Base-by-base conservation (phyloP, 139 green algal genomes). In the Eudorina sp. region DNA sequence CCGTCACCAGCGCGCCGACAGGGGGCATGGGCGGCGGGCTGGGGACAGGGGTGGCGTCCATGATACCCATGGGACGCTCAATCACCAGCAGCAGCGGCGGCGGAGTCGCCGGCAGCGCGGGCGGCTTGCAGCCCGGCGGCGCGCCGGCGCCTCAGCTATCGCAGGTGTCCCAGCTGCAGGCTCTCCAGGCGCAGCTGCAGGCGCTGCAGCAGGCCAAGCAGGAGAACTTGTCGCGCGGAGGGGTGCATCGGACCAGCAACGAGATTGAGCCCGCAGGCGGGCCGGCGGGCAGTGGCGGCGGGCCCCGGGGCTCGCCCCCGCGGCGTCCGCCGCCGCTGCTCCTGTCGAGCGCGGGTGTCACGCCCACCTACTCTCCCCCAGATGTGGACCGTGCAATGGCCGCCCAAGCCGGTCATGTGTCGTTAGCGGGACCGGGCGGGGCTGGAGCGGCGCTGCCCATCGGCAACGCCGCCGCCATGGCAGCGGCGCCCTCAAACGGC, bases 111-210 rank as follows among this genome's bases (percentile, higher is more conserved):
- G 62, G 27, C 62, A 29, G n/a, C n/a, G n/a, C n/a, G n/a, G n/a
- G n/a, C n/a, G n/a, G n/a, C n/a, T n/a, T n/a, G n/a, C n/a, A 40
- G 21, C 62, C 62, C 2, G 31, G 62, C 70, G n/a, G 58, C 80
- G 9, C 40, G 46, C 2, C 38, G 23, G 9, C 34, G 16, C 66
- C 66, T 3, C 46, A 75, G 9, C 43, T 7, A 29, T 7, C 38
- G 36, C 80, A 78, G 80, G 45, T 76, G n/a, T 27, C 43, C 23
- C 62, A 77, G 43, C 80, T 78, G n/a, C 81, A 87, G 62, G 40
- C 41, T 2, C 79, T 77, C 60, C 80, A 77, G 62, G 41, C 41
- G 41, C 80, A 77, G 27, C 60, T 77, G 41, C 80, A 66, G 41
- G 16, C 21, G 45, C 29, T 86, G 29, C 80, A 74, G 31, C 78